Evolutionary conservation across 2,329 filamentous ascomycete species (phyloP).

Genomic region (Colletotrichum scovillei): DNA sequence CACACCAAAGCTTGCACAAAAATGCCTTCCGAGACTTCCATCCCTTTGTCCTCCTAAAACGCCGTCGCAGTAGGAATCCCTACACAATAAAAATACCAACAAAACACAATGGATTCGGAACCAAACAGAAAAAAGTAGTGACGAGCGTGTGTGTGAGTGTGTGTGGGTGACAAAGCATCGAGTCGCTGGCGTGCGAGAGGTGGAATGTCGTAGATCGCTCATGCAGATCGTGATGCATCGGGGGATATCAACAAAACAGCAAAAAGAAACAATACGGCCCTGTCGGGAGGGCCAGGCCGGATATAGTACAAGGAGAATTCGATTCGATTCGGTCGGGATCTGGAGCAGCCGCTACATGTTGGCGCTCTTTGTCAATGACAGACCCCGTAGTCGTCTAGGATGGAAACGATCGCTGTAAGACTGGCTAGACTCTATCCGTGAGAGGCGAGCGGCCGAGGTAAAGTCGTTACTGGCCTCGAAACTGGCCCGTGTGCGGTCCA

Average conservation of each 20-base stretch:
- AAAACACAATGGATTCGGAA: constrained; percentile 38
- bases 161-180: constrained; percentile 31
- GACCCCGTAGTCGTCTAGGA: constrained; percentile 53
- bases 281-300: constrained; percentile 11
- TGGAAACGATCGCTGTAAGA: constrained; percentile 51
- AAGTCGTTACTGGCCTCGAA: constrained; percentile 93
- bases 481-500: constrained; percentile 85
- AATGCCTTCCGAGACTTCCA: constrained; percentile 35
- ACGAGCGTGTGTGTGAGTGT: constrained; percentile 15
- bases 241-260: constrained; percentile 48
- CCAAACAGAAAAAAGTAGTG: constrained; percentile 37
- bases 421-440: constrained; percentile 81
- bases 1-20: constrained; percentile 39
- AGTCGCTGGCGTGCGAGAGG: constrained; percentile 35
- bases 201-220: constrained; percentile 56
- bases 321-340: background rate
- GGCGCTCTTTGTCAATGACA: constrained; percentile 56
- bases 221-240: constrained; percentile 60
- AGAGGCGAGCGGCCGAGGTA: constrained; percentile 87
- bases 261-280: constrained; percentile 42
- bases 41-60: constrained; percentile 25
- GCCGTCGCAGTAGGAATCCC: constrained; percentile 33
- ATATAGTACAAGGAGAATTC: constrained; percentile 43
- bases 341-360: constrained; percentile 44
- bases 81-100: constrained; percentile 23